phyloP scores from a whole-genome alignment of 2,329 filamentous ascomycete genomes.

The Colletotrichum horii region DNA sequence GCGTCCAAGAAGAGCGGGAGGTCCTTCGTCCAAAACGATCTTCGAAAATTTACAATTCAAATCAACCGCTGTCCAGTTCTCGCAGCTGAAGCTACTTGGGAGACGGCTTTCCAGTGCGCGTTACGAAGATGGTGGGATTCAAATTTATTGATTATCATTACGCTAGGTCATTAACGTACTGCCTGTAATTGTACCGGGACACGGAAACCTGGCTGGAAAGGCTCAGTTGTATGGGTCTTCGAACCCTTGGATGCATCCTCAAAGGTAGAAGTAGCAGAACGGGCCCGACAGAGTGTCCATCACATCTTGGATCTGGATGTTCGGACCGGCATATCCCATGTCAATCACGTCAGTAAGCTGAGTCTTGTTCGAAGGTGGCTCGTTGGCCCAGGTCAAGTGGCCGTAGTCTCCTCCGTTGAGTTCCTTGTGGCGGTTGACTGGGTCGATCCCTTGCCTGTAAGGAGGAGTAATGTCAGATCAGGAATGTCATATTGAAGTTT shows the following conservation, averaged over 20 bases:
- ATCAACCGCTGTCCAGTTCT: neutral
- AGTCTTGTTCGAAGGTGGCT: slow-evolving; percentile 27
- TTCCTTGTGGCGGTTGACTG: slow-evolving; percentile 25
- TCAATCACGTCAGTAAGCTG: slow-evolving; percentile 30
- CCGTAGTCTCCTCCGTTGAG: slow-evolving; percentile 30
- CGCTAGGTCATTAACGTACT: neutral
- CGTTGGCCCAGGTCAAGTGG: slow-evolving; percentile 33
- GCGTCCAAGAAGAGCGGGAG: fast-evolving
- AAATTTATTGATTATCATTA: neutral
- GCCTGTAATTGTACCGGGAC: neutral
- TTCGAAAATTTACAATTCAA: neutral
- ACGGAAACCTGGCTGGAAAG: fast-evolving
- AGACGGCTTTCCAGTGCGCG: too few species aligned
- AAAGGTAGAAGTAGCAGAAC: slow-evolving; percentile 35
- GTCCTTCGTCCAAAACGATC: neutral
- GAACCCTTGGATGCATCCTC: neutral
- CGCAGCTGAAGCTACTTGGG: too few species aligned
- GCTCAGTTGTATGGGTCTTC: neutral
- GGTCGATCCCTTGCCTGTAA: slow-evolving; percentile 25
- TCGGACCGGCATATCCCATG: slow-evolving; percentile 31
- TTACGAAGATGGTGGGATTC: neutral
- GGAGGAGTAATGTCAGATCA: neutral
- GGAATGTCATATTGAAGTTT: neutral
- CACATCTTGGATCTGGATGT: slow-evolving; percentile 30
- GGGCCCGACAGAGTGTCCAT: slow-evolving; percentile 32